Percentiles rank a stretch among this genome's conserved stretches.
Evolutionary conservation across 129 eudicot genomes (phyloP).

Genomic region (Oenanthe sinensis): DNA sequence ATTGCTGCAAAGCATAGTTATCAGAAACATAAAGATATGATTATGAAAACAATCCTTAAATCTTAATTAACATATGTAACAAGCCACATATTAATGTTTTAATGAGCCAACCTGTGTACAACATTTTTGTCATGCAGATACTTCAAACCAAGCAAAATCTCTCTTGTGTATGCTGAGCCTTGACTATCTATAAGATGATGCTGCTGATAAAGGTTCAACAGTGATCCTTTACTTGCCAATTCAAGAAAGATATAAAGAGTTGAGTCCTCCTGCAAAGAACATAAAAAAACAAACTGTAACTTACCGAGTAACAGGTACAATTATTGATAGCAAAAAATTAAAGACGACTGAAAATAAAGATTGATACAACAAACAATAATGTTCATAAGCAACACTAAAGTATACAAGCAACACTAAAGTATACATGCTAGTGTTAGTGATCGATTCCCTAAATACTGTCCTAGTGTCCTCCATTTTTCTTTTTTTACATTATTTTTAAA

Average conservation of each 20-base stretch:
- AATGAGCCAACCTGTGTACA: slow-evolving; percentile 59
- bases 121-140: slow-evolving; percentile 67
- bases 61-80: neutral
- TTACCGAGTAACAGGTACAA: neutral
- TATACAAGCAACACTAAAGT: neutral
- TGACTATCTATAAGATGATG: slow-evolving; percentile 67
- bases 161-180: slow-evolving; percentile 75
- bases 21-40: no score
- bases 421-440: neutral
- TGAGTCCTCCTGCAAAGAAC: slow-evolving; percentile 46
- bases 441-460: no score
- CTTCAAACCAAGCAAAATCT: slow-evolving; percentile 65
- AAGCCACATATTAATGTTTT: neutral
- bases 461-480: no score
- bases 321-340: neutral
- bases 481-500: no score
- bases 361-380: no score
- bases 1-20: no score
- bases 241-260: slow-evolving; percentile 83
- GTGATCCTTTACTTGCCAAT: slow-evolving; percentile 81
- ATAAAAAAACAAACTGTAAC: neutral
- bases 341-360: neutral
- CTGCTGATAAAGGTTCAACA: slow-evolving; percentile 57
- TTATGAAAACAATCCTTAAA: neutral
- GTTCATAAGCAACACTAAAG: neutral